Evolutionary conservation across 164 flowering plant genomes (phyloP).

Genomic region (Dillenia turbinata): DNA sequence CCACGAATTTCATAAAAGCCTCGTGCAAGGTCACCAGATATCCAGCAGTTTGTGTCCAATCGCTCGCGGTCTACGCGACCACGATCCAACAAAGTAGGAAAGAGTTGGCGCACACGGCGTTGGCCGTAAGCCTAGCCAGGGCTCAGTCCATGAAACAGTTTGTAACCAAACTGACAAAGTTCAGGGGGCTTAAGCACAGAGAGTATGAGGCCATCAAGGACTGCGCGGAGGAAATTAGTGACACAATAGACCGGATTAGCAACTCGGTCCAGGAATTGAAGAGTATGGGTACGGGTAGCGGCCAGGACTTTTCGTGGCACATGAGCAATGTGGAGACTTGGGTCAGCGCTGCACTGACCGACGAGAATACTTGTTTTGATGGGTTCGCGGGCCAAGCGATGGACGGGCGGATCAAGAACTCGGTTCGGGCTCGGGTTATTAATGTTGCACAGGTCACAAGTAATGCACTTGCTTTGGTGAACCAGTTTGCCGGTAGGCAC

Average conservation of each 20-base stretch:
- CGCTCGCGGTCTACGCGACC: conserved; percentile 17
- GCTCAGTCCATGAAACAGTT: conserved; percentile 13
- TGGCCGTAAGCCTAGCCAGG: conserved; percentile 13
- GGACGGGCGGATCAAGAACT: conserved; percentile 28
- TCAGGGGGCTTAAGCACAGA: conserved; percentile 10
- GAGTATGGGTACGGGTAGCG: background rate
- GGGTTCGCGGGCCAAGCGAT: conserved; percentile 25
- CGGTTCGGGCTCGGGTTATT: conserved; percentile 20
- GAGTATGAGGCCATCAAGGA: conserved; percentile 19
- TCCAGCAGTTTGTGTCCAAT: conserved; percentile 16
- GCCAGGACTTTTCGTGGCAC: conserved; percentile 22
- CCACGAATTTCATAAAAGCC: conserved; percentile 14
- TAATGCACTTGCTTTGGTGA: conserved; percentile 42
- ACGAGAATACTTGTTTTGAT: conserved; percentile 20
- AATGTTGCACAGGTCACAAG: conserved; percentile 39
- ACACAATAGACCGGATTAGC: conserved; percentile 14
- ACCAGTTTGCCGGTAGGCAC: conserved; percentile 23
- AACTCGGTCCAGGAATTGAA: conserved; percentile 19
- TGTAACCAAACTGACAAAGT: conserved; percentile 8
- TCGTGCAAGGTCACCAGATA: conserved; percentile 19
- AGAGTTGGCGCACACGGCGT: conserved; percentile 18
- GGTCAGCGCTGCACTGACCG: conserved; percentile 5
- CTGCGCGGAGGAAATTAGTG: conserved; percentile 15
- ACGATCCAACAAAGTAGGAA: conserved; percentile 11
- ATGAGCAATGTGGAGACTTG: conserved; percentile 27